These are phyloP conservation scores for Pestalotiopsis sp. DNA, from an alignment of 2,329 filamentous ascomycete genomes.

Conservation along the genomic window DNA sequence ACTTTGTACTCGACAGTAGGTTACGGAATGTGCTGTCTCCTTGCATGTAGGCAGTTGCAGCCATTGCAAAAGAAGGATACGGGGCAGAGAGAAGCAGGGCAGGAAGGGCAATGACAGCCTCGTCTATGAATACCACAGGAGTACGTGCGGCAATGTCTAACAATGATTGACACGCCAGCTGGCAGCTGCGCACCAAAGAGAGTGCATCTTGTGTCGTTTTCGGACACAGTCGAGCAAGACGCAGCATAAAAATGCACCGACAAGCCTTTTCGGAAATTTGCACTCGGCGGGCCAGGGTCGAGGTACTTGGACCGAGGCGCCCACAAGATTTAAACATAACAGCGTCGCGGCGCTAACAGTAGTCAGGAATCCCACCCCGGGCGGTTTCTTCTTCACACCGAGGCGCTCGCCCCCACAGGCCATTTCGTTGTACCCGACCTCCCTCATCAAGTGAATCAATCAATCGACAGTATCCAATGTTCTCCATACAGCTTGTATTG, in stretches of 20 bases:
- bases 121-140: not conserved
- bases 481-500: too few relatives aligned
- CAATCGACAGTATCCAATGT: too few relatives aligned
- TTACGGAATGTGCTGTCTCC: too few relatives aligned
- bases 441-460: not conserved
- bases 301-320: not conserved
- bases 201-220: not conserved
- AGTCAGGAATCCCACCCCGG: not conserved
- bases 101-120: not conserved
- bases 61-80: not conserved
- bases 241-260: not conserved
- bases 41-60: too few relatives aligned
- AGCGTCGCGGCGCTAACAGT: not conserved
- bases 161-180: too few relatives aligned
- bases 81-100: not conserved
- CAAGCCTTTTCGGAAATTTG: not conserved
- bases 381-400: not conserved
- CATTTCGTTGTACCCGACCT: not conserved
- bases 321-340: not conserved
- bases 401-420: not conserved
- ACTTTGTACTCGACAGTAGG: too few relatives aligned
- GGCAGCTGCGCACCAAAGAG: not conserved
- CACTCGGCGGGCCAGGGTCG: not conserved
- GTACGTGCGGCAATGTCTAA: too few relatives aligned
- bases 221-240: not conserved